phyloP scores from a whole-genome alignment of 1,139 yeast species.

The Lodderomyces parapsilosis region DNA sequence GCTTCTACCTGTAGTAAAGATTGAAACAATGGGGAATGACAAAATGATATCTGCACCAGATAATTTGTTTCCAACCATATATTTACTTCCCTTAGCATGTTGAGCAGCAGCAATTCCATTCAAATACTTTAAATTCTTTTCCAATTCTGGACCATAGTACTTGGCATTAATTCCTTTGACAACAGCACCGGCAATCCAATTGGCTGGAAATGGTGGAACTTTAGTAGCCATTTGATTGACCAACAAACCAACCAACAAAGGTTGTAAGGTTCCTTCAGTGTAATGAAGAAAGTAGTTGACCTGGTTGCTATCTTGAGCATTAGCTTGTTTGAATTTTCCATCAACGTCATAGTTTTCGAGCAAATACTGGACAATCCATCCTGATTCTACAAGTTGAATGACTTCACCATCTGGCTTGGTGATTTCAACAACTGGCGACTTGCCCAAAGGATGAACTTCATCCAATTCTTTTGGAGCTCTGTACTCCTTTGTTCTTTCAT shows the following conservation, averaged over 20 bases:
- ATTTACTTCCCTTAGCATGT: slow-evolving; percentile 22
- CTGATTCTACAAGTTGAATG: slow-evolving; percentile 32
- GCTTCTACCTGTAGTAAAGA: slow-evolving; percentile 15
- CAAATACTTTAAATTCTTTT: slow-evolving; percentile 26
- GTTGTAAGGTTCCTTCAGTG: slow-evolving; percentile 38
- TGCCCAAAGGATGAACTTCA: slow-evolving; percentile 39
- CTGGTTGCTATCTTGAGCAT: slow-evolving; percentile 24
- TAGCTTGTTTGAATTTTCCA: slow-evolving; percentile 23
- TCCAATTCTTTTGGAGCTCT: slow-evolving; percentile 38
- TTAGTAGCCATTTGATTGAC: slow-evolving; percentile 24
- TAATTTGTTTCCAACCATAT: slow-evolving; percentile 36
- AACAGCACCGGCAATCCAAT: slow-evolving; percentile 22
- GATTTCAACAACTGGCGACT: slow-evolving; percentile 40
- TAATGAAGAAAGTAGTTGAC: slow-evolving; percentile 37
- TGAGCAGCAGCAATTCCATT: slow-evolving; percentile 27
- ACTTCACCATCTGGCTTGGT: slow-evolving; percentile 11
- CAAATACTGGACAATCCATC: slow-evolving; percentile 33
- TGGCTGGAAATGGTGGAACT: slow-evolving; percentile 28
- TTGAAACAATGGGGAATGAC: slow-evolving; percentile 29
- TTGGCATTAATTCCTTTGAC: slow-evolving; percentile 22
- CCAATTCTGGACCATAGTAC: slow-evolving; percentile 28
- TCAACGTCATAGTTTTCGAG: slow-evolving; percentile 27
- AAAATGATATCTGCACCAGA: slow-evolving; percentile 39
- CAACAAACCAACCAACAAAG: slow-evolving; percentile 28
- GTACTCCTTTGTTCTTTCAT: slow-evolving; percentile 23